Conservation (phyloP, 1,284 basidiomycete genomes). For the Ustilago bromivora region DNA sequence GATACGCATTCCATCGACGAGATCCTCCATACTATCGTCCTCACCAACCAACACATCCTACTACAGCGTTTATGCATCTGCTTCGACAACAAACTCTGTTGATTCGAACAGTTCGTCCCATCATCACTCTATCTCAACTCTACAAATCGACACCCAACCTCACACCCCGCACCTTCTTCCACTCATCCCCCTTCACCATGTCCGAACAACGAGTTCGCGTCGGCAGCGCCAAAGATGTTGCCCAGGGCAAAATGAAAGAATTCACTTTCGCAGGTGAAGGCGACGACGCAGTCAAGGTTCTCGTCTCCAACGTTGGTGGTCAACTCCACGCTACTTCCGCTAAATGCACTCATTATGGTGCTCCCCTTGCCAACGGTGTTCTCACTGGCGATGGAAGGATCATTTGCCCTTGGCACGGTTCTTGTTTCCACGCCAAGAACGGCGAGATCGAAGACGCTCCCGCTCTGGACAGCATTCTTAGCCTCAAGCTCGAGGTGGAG, state of each 20-base stretch:
- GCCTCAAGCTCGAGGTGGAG: constrained; percentile 79
- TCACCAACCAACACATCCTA: not conserved
- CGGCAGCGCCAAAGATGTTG: constrained; percentile 45
- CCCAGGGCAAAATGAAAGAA: constrained; percentile 73
- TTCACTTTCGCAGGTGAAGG: constrained; percentile 81
- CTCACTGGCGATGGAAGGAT: constrained; percentile 82
- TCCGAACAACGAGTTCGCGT: constrained; percentile 48
- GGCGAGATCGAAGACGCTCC: constrained; percentile 84
- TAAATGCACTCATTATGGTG: constrained; percentile 90
- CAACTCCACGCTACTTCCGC: constrained; percentile 79
- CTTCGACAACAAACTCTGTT: constrained; percentile 36
- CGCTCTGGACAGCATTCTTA: constrained; percentile 84
- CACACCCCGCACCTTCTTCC: constrained; percentile 10
- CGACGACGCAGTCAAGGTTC: constrained; percentile 73
- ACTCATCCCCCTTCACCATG: constrained; percentile 31
- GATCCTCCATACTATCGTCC: constrained; percentile 8
- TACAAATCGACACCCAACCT: not conserved
- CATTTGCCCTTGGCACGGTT: constrained; percentile 89
- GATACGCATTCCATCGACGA: constrained; percentile 2
- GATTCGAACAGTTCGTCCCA: constrained; percentile 22
- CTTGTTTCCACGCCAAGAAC: constrained; percentile 82
- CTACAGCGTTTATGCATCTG: constrained; percentile 32
- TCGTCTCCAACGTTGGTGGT: constrained; percentile 82
- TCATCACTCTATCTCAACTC: constrained; percentile 4
- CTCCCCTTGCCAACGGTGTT: constrained; percentile 83